phyloP scores from a whole-genome alignment of 441 rosid genomes.

The Erodium trifolium region DNA sequence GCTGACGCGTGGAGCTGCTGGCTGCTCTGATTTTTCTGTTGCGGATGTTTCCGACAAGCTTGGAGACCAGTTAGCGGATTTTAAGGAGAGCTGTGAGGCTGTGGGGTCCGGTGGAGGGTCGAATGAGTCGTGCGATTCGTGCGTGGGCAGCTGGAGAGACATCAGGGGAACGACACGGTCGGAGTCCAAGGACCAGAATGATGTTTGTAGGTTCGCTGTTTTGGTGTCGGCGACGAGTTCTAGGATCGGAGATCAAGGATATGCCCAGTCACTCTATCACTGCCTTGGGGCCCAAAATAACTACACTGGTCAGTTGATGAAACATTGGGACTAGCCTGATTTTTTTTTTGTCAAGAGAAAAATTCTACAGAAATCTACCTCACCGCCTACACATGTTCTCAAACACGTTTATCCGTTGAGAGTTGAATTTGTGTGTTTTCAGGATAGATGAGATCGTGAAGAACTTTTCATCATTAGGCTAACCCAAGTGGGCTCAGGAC shows the following conservation, averaged over 20 bases:
- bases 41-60: constrained; percentile 27
- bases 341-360: too few species aligned
- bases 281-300: constrained; percentile 26
- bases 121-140: constrained; percentile 21
- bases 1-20: constrained; percentile 30
- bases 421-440: too few species aligned
- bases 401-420: too few species aligned
- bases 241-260: constrained; percentile 25
- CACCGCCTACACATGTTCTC: too few species aligned
- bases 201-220: constrained; percentile 37
- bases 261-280: constrained; percentile 19
- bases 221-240: constrained; percentile 34
- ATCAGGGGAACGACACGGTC: constrained; percentile 13
- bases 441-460: too few species aligned
- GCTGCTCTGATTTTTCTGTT: constrained; percentile 34
- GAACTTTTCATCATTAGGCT: too few species aligned
- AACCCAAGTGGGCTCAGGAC: too few species aligned
- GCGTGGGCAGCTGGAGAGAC: constrained; percentile 31
- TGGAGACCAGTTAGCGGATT: constrained; percentile 19
- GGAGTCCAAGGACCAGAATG: constrained; percentile 5
- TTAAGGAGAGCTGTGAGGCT: constrained; percentile 24
- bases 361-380: too few species aligned
- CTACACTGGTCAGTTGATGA: constrained; percentile 15
- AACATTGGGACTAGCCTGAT: background rate
- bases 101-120: constrained; percentile 9